Conservation (phyloP, 495 filamentous ascomycete genomes). For the Lindgomyces ingoldianus region DNA sequence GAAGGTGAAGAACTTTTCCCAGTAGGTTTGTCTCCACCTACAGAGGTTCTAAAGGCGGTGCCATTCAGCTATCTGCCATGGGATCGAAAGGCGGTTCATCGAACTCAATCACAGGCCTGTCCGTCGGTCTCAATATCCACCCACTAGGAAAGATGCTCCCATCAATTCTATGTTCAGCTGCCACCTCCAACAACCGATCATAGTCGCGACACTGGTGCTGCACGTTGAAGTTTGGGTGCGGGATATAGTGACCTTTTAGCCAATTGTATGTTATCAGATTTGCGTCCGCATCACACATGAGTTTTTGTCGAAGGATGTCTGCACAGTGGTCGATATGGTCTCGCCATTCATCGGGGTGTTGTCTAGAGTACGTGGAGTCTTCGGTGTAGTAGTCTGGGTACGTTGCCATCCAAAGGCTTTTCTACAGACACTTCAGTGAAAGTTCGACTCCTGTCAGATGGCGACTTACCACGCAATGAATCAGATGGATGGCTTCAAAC, state of each 20-base stretch:
- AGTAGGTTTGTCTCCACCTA: too few species aligned
- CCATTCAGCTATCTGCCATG: too few species aligned
- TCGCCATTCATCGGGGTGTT: slow-evolving; percentile 4
- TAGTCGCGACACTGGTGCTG: slow-evolving; percentile 37
- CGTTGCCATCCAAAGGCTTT: slow-evolving; percentile 1
- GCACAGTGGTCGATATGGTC: slow-evolving; percentile 37
- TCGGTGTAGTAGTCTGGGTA: slow-evolving; percentile 15
- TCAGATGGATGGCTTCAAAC: slow-evolving; percentile 35
- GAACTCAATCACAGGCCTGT: too few species aligned
- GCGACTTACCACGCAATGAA: slow-evolving; percentile 35
- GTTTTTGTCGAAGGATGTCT: slow-evolving; percentile 41
- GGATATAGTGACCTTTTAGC: slow-evolving; percentile 23
- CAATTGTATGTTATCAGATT: slow-evolving; percentile 38
- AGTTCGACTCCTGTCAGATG: background rate
- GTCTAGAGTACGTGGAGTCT: background rate
- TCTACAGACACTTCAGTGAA: background rate
- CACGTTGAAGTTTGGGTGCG: slow-evolving; percentile 39
- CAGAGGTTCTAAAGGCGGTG: too few species aligned
- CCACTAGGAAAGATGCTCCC: background rate
- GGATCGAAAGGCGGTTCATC: too few species aligned
- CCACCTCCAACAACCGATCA: slow-evolving; percentile 13
- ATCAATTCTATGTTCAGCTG: background rate
- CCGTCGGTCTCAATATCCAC: background rate
- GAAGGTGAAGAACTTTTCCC: too few species aligned
- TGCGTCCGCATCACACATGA: slow-evolving; percentile 43